Percentiles rank a stretch among this genome's conserved stretches.
Conservation (phyloP, 345 rosid species). For the Salix purpurea region DNA sequence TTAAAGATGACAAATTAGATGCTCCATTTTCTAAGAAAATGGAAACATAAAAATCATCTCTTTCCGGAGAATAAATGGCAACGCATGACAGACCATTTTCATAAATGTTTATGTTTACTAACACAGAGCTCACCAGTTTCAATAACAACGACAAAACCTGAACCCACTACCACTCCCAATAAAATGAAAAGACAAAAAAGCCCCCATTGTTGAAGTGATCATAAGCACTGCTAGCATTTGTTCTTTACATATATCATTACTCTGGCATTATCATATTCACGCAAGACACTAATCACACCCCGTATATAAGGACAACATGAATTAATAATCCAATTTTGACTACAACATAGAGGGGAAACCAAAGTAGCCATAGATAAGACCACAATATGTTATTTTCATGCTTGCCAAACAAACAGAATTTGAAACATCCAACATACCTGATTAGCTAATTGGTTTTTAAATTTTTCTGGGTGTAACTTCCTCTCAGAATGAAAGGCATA, state of each 20-base stretch:
- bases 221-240: not conserved
- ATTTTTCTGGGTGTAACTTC: conserved; percentile 60
- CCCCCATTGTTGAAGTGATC: not conserved
- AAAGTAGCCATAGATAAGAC: not conserved
- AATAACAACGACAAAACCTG: no score
- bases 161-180: no score
- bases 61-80: no score
- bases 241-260: not conserved
- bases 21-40: no score
- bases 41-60: no score
- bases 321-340: not conserved
- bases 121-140: no score
- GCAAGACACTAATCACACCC: not conserved
- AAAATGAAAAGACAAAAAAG: no score
- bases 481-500: conserved; percentile 70
- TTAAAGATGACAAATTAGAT: no score
- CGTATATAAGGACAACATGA: not conserved
- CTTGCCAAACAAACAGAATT: not conserved
- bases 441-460: conserved; percentile 57
- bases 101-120: no score
- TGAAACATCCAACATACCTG: conserved; percentile 36
- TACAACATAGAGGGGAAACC: not conserved
- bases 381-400: not conserved
- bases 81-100: no score
- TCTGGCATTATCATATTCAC: not conserved